These are phyloP conservation scores for Afroboletus lepidellus DNA, from an alignment of 1,284 basidiomycete species.

Conservation along the genomic window DNA sequence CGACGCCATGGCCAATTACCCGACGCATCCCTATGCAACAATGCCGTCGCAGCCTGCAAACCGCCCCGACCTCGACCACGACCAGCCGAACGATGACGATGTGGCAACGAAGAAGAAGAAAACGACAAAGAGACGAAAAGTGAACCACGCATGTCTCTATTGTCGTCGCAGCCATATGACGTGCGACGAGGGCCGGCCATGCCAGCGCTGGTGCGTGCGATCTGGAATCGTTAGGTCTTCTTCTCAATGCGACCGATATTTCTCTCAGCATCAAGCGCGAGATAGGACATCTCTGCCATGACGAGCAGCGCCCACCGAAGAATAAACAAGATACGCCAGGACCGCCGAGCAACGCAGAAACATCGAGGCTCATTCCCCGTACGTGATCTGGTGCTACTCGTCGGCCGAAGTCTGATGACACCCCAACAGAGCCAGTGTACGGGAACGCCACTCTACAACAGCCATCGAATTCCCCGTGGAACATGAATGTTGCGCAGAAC, in stretches of 20 bases:
- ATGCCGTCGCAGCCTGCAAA: slow-evolving; percentile 20
- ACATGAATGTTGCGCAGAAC: slow-evolving; percentile 46
- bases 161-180: slow-evolving; percentile 94
- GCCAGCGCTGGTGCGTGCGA: slow-evolving; percentile 79
- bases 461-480: slow-evolving; percentile 48
- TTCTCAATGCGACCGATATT: slow-evolving; percentile 1
- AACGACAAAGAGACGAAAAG: slow-evolving; percentile 69
- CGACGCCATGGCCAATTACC: slow-evolving; percentile 32
- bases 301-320: slow-evolving; percentile 66
- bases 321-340: slow-evolving; percentile 38
- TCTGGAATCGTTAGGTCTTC: background rate
- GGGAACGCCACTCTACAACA: slow-evolving; percentile 31
- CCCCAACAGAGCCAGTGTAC: slow-evolving; percentile 34
- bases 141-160: slow-evolving; percentile 91
- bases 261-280: slow-evolving; percentile 79
- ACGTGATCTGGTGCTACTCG: background rate
- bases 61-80: slow-evolving; percentile 24
- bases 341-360: slow-evolving; percentile 31
- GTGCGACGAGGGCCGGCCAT: slow-evolving; percentile 86
- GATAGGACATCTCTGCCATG: slow-evolving; percentile 88
- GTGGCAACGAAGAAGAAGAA: slow-evolving; percentile 52
- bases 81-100: slow-evolving; percentile 32
- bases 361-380: slow-evolving; percentile 19
- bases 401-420: slow-evolving; percentile 10
- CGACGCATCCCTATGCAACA: slow-evolving; percentile 30